Conservation (phyloP, 2,329 filamentous ascomycete genomes). For the Phialophora verrucosa region DNA sequence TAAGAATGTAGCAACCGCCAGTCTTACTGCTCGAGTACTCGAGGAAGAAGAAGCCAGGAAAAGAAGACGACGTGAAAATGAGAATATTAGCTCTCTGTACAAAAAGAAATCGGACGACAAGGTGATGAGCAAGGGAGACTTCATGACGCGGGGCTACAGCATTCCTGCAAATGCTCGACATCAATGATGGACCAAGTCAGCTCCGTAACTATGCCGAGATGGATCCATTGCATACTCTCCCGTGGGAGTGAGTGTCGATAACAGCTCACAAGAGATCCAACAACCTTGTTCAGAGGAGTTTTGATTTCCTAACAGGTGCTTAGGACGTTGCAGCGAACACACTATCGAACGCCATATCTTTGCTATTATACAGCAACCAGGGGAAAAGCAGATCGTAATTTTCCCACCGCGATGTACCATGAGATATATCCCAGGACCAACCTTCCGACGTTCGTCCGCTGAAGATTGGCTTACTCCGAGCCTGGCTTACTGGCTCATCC, state of each 20-base stretch:
- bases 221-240: neutral
- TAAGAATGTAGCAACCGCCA: constrained; percentile 86
- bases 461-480: constrained; percentile 5
- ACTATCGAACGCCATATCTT: neutral
- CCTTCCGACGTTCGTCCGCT: neutral
- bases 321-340: neutral
- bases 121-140: constrained; percentile 56
- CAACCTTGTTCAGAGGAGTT: neutral
- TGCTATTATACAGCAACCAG: neutral
- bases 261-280: neutral
- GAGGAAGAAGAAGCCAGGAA: constrained; percentile 84
- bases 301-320: neutral
- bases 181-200: constrained; percentile 8
- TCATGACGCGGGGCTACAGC: constrained; percentile 65
- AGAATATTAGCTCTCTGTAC: constrained; percentile 62
- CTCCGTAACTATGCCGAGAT: neutral
- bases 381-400: no score
- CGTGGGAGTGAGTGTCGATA: neutral
- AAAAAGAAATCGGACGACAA: constrained; percentile 50
- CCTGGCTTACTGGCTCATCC: constrained; percentile 7
- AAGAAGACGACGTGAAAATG: constrained; percentile 73
- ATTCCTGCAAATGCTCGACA: constrained; percentile 52
- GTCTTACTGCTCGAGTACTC: constrained; percentile 82
- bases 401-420: neutral
- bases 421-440: neutral